These are phyloP conservation scores for Trypanosoma platydactyli DNA, from an alignment of 208 protist genomes.

Conservation along the genomic window DNA sequence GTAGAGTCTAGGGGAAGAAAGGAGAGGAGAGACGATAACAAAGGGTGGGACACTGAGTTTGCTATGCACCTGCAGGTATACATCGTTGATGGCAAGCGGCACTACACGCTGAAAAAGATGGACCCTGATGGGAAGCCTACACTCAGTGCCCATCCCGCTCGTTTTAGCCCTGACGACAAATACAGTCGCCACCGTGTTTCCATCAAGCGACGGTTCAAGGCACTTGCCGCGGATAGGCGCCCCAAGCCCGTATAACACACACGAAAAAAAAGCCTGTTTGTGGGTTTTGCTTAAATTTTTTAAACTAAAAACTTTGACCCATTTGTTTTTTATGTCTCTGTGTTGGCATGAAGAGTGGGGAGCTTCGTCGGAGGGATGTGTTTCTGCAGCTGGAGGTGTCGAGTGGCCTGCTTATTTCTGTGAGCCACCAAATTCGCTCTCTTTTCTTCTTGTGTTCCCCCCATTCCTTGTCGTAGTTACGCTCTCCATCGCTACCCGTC, in stretches of 20 bases:
- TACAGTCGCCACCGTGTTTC: constrained; percentile 90
- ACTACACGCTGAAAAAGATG: constrained; percentile 93
- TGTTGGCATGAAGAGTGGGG: too few species aligned
- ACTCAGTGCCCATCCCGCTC: constrained; percentile 89
- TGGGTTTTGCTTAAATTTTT: too few species aligned
- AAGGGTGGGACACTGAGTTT: too few species aligned
- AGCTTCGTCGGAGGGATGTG: too few species aligned
- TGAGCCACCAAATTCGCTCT: too few species aligned
- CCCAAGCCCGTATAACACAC: constrained; percentile 56
- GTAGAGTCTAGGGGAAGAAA: not conserved
- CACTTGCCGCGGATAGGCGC: constrained; percentile 70
- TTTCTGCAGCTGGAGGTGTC: too few species aligned
- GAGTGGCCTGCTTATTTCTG: too few species aligned
- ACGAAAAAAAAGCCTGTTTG: constrained; percentile 11
- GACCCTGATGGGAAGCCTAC: constrained; percentile 88
- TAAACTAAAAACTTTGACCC: not conserved
- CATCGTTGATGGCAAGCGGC: constrained; percentile 82
- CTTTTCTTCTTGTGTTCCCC: too few species aligned
- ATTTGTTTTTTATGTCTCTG: too few species aligned
- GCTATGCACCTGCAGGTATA: constrained; percentile 83
- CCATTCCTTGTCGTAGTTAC: too few species aligned
- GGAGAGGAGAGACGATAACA: not conserved
- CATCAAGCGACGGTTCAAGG: constrained; percentile 93
- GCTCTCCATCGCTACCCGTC: too few species aligned
- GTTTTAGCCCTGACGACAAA: constrained; percentile 94